Evolutionary conservation across 768 basidiomycete genomes (phyloP), one percentile per base, ranked within the genome.

Genomic region (Lentinula lateritia): DNA sequence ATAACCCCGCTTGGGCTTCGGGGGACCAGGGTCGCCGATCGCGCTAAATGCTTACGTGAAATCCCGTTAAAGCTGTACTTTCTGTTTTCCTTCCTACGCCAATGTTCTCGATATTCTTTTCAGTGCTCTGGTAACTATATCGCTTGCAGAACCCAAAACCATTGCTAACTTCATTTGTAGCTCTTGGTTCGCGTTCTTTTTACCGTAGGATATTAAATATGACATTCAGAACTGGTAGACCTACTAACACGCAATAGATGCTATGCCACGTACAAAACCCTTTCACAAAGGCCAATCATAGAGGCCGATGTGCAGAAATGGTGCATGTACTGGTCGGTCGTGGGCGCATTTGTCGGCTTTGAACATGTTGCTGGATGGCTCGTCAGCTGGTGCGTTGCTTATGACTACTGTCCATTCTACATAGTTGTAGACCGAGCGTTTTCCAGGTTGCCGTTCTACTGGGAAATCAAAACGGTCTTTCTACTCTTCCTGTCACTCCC

Each of bases 371-470:
- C 81, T 34, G 88, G 88, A 61, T 84, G 84, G 78, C 67, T 89
- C 60, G 71, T 90, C 55, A 83, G 81, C 73, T 90, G 89, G 89
- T 83, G 70, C 59, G 82, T 71, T 23, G 61, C 48, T 61, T 32
- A 64, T 32, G 38, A 42, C 41, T 64, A 15, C 55, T 50, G 18
- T 32, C 18, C 62, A 58, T 60, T 60, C 20, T 63, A n/a, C n/a
- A n/a, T n/a, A n/a, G 43, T 60, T 57, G 50, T 64, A 9, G 58
- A 60, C 52, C 64, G 68, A 38, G 71, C 59, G 16, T 58, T 42
- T 23, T 54, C 52, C 66, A 89, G 89, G 89, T 67, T 90, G 45
- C 89, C 89, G 6, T 88, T 91, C 69, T 90, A 90, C 68, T 89
- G 84, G 84, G 89, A 90, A 67, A 50, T 83, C 57, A 85, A 89